Evolutionary conservation across 495 filamentous ascomycete genomes (phyloP), one percentile per base, ranked within the genome.

Genomic region (Parathielavia hyrcaniae): DNA sequence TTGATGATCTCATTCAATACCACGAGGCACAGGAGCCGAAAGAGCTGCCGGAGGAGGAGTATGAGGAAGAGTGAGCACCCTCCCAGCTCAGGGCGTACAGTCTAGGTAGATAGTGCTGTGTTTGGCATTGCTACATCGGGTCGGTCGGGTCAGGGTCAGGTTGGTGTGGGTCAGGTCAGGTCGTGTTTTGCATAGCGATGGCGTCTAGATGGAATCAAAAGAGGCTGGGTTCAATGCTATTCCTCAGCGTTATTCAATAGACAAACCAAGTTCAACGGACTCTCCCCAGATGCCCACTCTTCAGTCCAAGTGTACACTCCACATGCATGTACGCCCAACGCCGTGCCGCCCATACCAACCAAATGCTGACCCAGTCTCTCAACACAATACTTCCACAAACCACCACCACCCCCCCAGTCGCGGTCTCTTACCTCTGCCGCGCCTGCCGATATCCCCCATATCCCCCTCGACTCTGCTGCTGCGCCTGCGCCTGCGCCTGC

Each of bases 11-110:
- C 6, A 91, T 96, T 60, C 95, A 97, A 61, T 98, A 83, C 71
- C 90, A 96, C 66, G 93, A 98, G 64, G 91, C 93, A 13, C 93
- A 97, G 68, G 93, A 98, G 67, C 93, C 93, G 1, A 83, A 80
- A 65, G 95, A 96, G 68, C 82, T 92, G 20, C 81, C 81, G 19
- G 91, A 96, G 54, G 86, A 86, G 47, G 80, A 88, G 48, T 79
- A 80, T 38, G 77, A 80, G 45, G 77, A 80, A 51, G 84, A 87
- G 39, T 58, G 45, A 60, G 19, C 46, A 43, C 16, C 5, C 17
- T n/a, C 36, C 17, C 12, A 32, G 48, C 23, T 57, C 19, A 41
- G 38, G 32, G 16, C 12, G 2, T 49, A 39, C 23, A 40, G 12
- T 11, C 22, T 16, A 19, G 16, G 32, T 32, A 34, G 44, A 19